Evolutionary conservation across 176 grass and related monocot genomes (phyloP).

Genomic region (Melocanna baccifera): DNA sequence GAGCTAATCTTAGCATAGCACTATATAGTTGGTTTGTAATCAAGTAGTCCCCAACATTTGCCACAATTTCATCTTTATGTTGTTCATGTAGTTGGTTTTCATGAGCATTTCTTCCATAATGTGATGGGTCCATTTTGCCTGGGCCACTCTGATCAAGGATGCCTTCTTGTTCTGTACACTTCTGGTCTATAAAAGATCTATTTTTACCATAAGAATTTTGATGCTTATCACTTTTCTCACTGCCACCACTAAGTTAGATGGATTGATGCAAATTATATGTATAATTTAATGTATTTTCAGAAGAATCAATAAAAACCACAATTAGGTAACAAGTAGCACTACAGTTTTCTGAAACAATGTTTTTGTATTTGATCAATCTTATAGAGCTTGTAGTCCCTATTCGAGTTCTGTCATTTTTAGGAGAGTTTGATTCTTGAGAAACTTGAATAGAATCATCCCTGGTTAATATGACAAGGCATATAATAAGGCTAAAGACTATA

Average conservation of each 20-base stretch:
- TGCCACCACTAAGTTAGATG: slow-evolving; percentile 21
- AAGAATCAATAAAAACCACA: too few species aligned
- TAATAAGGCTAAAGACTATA: not conserved
- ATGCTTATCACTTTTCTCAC: slow-evolving; percentile 37
- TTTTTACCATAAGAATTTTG: slow-evolving; percentile 26
- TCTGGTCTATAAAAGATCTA: slow-evolving; percentile 34
- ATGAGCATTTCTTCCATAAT: slow-evolving; percentile 16
- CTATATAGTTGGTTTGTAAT: slow-evolving; percentile 47
- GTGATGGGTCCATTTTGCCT: slow-evolving; percentile 31
- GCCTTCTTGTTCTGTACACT: slow-evolving; percentile 22
- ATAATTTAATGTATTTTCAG: slow-evolving; percentile 22
- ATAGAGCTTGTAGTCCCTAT: slow-evolving; percentile 20
- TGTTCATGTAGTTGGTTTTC: slow-evolving; percentile 44
- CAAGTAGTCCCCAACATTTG: slow-evolving; percentile 60
- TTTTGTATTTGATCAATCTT: slow-evolving; percentile 46
- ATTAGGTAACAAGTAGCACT: slow-evolving; percentile 41
- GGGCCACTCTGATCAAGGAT: slow-evolving; percentile 44
- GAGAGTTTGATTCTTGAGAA: slow-evolving; percentile 40
- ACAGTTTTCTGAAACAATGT: slow-evolving; percentile 47
- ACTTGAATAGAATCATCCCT: slow-evolving; percentile 43
- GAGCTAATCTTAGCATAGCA: slow-evolving; percentile 56
- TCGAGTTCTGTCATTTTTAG: slow-evolving; percentile 43
- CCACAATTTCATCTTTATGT: slow-evolving; percentile 39
- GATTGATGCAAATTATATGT: slow-evolving; percentile 30
- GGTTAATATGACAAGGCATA: not conserved